Percentiles rank a stretch among this genome's conserved stretches.
Evolutionary conservation across 1,284 basidiomycete genomes (phyloP).

Genomic region (Austroboletus rostrupii): DNA sequence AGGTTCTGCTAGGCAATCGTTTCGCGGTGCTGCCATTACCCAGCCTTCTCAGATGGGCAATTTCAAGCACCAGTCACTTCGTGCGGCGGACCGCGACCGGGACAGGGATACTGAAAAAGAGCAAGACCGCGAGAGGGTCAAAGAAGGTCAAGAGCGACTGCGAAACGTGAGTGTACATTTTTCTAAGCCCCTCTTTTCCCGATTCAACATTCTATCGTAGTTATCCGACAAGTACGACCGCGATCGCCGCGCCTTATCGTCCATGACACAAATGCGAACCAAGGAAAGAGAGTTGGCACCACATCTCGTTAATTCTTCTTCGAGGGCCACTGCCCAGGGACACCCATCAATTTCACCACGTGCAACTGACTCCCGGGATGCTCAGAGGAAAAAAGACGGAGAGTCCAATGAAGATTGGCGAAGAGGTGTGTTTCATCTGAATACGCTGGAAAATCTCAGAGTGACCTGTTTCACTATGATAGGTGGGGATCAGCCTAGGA

Average conservation of each 20-base stretch:
- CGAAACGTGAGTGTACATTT: slow-evolving; percentile 53
- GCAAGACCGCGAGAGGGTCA: slow-evolving; percentile 63
- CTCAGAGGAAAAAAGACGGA: slow-evolving; percentile 60
- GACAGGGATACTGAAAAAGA: slow-evolving; percentile 61
- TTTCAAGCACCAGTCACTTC: slow-evolving; percentile 79
- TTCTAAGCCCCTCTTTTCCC: slow-evolving; percentile 2
- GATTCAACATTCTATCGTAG: slow-evolving; percentile 35
- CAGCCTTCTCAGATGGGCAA: slow-evolving; percentile 88
- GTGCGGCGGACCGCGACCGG: slow-evolving; percentile 61
- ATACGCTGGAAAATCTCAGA: not conserved
- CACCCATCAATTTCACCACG: slow-evolving; percentile 42
- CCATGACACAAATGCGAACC: slow-evolving; percentile 42
- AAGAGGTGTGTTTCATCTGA: slow-evolving; percentile 49
- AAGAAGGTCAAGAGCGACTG: slow-evolving; percentile 72
- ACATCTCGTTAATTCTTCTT: slow-evolving; percentile 48
- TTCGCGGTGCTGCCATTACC: slow-evolving; percentile 60
- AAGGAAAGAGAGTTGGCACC: slow-evolving; percentile 70
- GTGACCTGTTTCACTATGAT: slow-evolving; percentile 4
- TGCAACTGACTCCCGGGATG: slow-evolving; percentile 55
- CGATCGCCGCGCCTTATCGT: slow-evolving; percentile 61
- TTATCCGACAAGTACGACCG: slow-evolving; percentile 83
- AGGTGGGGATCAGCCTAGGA: slow-evolving; percentile 50
- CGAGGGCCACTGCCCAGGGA: slow-evolving; percentile 40
- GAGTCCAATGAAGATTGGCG: slow-evolving; percentile 78
- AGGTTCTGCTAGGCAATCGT: slow-evolving; percentile 57